A percentile compares a stretch with the other conserved stretches of the same genome.
Conservation (phyloP, 2,329 filamentous ascomycete genomes). For the Colletotrichum echinochloae region DNA sequence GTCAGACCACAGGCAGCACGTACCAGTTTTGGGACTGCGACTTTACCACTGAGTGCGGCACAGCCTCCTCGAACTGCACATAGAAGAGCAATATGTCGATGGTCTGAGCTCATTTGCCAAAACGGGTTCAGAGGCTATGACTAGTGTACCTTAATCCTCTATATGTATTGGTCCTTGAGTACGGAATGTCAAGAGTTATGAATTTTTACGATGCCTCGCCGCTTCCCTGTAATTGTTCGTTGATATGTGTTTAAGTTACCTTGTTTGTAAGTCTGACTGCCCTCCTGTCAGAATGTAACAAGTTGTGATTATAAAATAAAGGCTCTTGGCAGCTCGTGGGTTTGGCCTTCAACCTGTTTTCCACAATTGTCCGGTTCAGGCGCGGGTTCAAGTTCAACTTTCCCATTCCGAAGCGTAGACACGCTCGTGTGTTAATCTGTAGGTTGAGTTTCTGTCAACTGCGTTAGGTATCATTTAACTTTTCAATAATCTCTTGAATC, state of each 20-base stretch:
- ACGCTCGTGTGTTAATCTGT: background rate
- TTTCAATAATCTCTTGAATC: rapidly evolving
- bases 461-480: background rate
- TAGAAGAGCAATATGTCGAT: too few species aligned
- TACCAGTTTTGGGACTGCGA: too few species aligned
- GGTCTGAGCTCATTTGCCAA: too few species aligned
- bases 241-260: background rate
- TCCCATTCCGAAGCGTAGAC: slow-evolving; percentile 49
- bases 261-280: background rate
- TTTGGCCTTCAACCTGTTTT: slow-evolving; percentile 54
- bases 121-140: too few species aligned
- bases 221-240: background rate
- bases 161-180: too few species aligned
- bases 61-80: too few species aligned
- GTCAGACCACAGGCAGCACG: too few species aligned
- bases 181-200: too few species aligned
- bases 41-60: too few species aligned
- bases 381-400: slow-evolving; percentile 50
- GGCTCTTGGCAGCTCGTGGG: slow-evolving; percentile 58
- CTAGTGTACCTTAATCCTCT: too few species aligned
- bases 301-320: slow-evolving; percentile 35
- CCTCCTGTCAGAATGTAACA: background rate
- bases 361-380: slow-evolving; percentile 52
- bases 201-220: too few species aligned
- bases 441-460: too few species aligned